Conservation (phyloP, 257 asterid genomes). For the Lantana camara region DNA sequence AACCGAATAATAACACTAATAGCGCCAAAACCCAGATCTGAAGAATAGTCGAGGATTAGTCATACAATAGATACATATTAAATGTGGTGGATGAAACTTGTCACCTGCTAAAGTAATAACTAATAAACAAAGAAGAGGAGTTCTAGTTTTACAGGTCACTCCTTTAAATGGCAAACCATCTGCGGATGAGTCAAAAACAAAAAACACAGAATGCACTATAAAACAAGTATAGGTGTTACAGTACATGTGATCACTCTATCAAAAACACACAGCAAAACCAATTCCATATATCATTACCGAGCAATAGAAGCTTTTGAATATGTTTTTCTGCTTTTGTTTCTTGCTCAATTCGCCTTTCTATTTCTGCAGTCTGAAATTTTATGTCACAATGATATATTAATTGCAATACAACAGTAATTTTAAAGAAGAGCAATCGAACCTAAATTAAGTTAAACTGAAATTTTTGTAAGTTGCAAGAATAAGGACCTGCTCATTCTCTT, state of each 20-base stretch:
- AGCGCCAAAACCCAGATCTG: constrained; percentile 10
- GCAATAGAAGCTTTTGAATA: constrained; percentile 93
- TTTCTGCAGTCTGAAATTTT: constrained; percentile 81
- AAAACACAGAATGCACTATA: neutral
- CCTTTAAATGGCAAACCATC: neutral
- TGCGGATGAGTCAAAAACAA: neutral
- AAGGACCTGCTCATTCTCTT: constrained; percentile 83
- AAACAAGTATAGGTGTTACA: constrained; percentile 13
- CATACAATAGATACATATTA: neutral
- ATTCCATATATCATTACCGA: constrained; percentile 52
- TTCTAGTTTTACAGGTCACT: neutral
- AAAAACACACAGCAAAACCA: constrained; percentile 20
- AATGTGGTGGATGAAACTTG: neutral
- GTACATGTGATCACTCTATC: neutral
- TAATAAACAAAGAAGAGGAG: too few species aligned
- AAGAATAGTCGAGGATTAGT: constrained; percentile 5
- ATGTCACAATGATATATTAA: constrained; percentile 1
- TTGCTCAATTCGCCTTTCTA: constrained; percentile 94
- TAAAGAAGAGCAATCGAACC: neutral
- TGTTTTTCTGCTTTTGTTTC: constrained; percentile 97
- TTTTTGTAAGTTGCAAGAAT: constrained; percentile 14
- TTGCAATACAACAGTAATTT: neutral
- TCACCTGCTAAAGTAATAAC: neutral
- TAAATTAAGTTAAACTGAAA: neutral
- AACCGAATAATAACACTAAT: neutral